Conservation (phyloP, 371 early-diverging fungal species). For the Syncephalastrum monosporum region DNA sequence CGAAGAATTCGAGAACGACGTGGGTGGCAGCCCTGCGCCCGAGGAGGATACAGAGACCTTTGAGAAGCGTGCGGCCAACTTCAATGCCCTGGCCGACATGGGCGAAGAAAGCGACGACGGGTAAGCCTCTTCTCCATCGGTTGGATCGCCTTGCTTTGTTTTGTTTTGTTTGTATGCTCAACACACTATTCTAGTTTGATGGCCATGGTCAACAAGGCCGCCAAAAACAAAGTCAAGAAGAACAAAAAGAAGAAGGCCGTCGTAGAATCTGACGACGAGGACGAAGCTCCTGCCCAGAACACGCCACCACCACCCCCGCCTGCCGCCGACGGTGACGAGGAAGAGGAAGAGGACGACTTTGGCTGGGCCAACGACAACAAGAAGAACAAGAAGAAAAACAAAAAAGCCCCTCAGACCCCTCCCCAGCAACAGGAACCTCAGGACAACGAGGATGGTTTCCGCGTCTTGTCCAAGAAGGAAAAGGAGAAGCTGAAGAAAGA, state of each 20-base stretch:
- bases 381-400: slow-evolving; percentile 43
- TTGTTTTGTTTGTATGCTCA: background rate
- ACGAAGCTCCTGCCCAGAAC: slow-evolving; percentile 10
- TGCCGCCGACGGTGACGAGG: slow-evolving; percentile 18
- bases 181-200: slow-evolving; percentile 32
- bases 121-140: slow-evolving; percentile 3
- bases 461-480: slow-evolving; percentile 43
- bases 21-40: slow-evolving; percentile 29
- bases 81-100: slow-evolving; percentile 29
- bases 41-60: slow-evolving; percentile 37
- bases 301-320: slow-evolving; percentile 6
- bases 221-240: slow-evolving; percentile 51
- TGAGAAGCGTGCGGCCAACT: slow-evolving; percentile 33
- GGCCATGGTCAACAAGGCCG: slow-evolving; percentile 51
- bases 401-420: slow-evolving; percentile 26
- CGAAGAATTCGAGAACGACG: slow-evolving; percentile 36
- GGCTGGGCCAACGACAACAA: slow-evolving; percentile 37
- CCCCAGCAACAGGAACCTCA: slow-evolving; percentile 23
- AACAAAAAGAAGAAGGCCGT: slow-evolving; percentile 42
- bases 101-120: slow-evolving; percentile 32
- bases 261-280: slow-evolving; percentile 24
- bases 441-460: background rate
- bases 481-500: slow-evolving; percentile 55
- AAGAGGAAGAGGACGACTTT: slow-evolving; percentile 29
- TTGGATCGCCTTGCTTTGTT: too few species aligned